A percentile compares a stretch with the other conserved stretches of the same genome.
These are phyloP conservation scores for Teunomyces tritomae DNA, from an alignment of 805 yeast species.

Conservation along the genomic window DNA sequence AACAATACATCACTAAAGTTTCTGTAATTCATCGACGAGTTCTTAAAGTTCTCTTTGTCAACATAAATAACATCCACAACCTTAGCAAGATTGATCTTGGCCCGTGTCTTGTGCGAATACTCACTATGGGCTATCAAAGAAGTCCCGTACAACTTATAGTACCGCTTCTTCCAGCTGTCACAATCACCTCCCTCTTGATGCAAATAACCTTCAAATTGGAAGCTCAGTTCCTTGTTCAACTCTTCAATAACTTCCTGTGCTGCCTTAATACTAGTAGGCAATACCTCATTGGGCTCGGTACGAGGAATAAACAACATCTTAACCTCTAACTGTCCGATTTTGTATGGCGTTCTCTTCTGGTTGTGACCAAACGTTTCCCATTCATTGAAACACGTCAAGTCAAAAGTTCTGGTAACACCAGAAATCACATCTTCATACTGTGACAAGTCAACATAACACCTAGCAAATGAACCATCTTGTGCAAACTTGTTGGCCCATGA, in stretches of 20 bases:
- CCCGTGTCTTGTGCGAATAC: slow-evolving; percentile 61
- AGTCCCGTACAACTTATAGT: slow-evolving; percentile 68
- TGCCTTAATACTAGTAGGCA: slow-evolving; percentile 67
- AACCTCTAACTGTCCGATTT: slow-evolving; percentile 64
- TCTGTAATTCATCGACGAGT: slow-evolving; percentile 40
- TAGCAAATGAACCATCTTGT: slow-evolving; percentile 84
- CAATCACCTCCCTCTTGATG: slow-evolving; percentile 94
- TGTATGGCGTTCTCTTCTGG: slow-evolving; percentile 47
- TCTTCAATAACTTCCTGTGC: slow-evolving; percentile 36
- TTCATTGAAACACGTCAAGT: slow-evolving; percentile 70
- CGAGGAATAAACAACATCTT: slow-evolving; percentile 71
- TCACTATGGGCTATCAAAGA: slow-evolving; percentile 77
- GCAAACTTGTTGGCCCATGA: slow-evolving; percentile 67
- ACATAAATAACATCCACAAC: slow-evolving; percentile 52
- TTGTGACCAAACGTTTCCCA: slow-evolving; percentile 49
- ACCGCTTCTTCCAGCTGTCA: slow-evolving; percentile 67
- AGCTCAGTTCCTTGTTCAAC: slow-evolving; percentile 23
- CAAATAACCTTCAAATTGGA: slow-evolving; percentile 61
- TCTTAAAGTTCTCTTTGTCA: slow-evolving; percentile 34
- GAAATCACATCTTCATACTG: slow-evolving; percentile 55
- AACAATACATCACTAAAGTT: slow-evolving; percentile 70
- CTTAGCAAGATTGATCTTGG: slow-evolving; percentile 71
- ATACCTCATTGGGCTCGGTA: slow-evolving; percentile 52
- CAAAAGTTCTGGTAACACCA: slow-evolving; percentile 50
- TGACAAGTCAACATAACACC: slow-evolving; percentile 64